Evolutionary conservation across 208 protist species (phyloP), one percentile per base, ranked within the genome.

Genomic region (Ichthyophonus hoferi): DNA sequence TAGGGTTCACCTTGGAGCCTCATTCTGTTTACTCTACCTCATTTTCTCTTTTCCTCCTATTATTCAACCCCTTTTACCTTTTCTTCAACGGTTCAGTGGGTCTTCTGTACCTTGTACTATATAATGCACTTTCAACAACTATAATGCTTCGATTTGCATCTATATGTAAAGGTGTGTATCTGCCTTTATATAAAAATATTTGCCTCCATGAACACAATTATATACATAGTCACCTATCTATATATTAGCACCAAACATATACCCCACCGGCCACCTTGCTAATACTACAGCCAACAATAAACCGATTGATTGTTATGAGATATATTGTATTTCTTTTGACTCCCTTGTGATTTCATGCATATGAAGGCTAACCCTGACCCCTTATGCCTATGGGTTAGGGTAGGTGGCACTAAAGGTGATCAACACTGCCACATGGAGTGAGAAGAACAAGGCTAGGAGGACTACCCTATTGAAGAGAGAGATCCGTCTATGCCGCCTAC

Each of bases 401-500:
- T 41, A 87, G 40, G 83, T 77, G 33, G 84, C 84, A 14, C 24
- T 87, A 1, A 87, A 87, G 50, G 58, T 87, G 2, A 58, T 87
- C 24, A 42, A 87, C 58, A 87, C 84, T 12, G 77, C 42, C 37
- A 58, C 24, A 81, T 87, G 84, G 84, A 77, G 58, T 33, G 84
- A 87, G 33, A 81, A 40, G 12, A 79, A 39, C 17, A 41, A 58
- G 3, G 84, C 84, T 1, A 1, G 84, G 1, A 1, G 84, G 14
- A 87, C 50, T 42, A 87, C 40, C 1, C 39, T 87, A 24, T 42
- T 87, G 14, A 87, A 87, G 50, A 12, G 84, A 79, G 84, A 87
- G 50, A 87, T 87, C 33, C 41, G 84, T 31, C 39, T 87, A n/a
- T 79, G 84, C 35, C 40, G 84, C n/a, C 37, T 87, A 2, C 39